Evolutionary conservation across 2,329 filamentous ascomycete genomes (phyloP), one percentile per base, ranked within the genome.

Genomic region (Nemania sp.): DNA sequence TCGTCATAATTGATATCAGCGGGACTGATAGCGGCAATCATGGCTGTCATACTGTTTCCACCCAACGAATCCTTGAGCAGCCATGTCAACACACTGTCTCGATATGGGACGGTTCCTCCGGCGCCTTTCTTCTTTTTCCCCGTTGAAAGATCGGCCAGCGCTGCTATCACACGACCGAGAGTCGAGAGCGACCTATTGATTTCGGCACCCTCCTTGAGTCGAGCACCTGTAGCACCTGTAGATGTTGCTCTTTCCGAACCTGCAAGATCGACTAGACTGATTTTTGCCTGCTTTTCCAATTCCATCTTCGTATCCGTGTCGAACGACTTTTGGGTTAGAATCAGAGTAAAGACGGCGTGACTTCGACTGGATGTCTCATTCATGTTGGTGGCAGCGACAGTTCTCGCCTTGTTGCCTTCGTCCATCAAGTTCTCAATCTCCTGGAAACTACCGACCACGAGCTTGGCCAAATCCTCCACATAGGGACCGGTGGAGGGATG

Each of bases 1-100:
- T 99, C 96, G 73, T 99, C 96, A 78, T 97, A 98, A 81, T 99
- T 99, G 83, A 98, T 98, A 81, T 99, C 96, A 62, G 96, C 96
- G 3, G 96, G 96, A 76, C 94, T 98, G 78, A 99, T 98, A 60
- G 95, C 95, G 58, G 96, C 97, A 85, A 99, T 99, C 97, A 99
- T 99, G 67, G 96, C 96, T 26, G 96, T 99, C 93, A 98, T 95
- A 79, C 95, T 98, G 85, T 99, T 99, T 77, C 96, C 96, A 78
- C 96, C 96, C 5, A 99, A 83, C 3, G 95, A 98, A 79, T 99
- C 97, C 78, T 99, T 99, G 72, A 99, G 82, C 52, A 99, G 83
- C 96, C 96, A 99, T 1, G 96, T 99, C 73, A 99, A 83, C 57
- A 99, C 90, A 77, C 93, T 97, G 83, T 99, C 97, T 87, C 96